Percentiles rank a stretch among this genome's conserved stretches.
These are phyloP conservation scores for Usnea hakonensis DNA, from an alignment of 495 filamentous ascomycete genomes.

Conservation along the genomic window DNA sequence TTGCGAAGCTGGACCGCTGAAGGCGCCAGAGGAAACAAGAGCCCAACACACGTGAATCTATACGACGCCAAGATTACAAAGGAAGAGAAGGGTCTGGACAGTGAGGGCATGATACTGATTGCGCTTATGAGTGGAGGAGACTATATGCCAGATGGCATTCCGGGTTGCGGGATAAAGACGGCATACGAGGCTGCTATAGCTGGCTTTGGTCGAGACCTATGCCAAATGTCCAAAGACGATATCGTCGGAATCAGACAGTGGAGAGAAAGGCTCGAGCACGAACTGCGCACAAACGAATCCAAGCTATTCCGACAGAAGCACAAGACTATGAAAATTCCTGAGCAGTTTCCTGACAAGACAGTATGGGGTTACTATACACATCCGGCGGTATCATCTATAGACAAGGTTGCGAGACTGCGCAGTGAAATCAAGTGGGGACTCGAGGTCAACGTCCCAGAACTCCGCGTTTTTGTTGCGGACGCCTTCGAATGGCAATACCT, in stretches of 20 bases:
- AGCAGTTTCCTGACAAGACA: slow-evolving; percentile 68
- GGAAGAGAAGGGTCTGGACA: slow-evolving; percentile 51
- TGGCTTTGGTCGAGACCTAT: slow-evolving; percentile 75
- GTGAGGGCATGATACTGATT: slow-evolving; percentile 87
- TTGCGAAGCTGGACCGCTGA: slow-evolving; percentile 81
- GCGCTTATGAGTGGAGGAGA: slow-evolving; percentile 96
- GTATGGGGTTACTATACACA: slow-evolving; percentile 80
- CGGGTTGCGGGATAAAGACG: slow-evolving; percentile 75
- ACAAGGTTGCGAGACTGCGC: slow-evolving; percentile 52
- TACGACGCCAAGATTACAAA: slow-evolving; percentile 55
- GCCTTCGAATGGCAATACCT: slow-evolving; percentile 80
- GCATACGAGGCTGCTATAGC: slow-evolving; percentile 87
- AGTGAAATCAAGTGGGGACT: slow-evolving; percentile 51
- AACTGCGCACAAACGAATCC: slow-evolving; percentile 77
- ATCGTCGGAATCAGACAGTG: slow-evolving; percentile 50
- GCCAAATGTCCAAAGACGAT: slow-evolving; percentile 39
- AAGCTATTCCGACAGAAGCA: slow-evolving; percentile 72
- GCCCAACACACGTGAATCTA: slow-evolving; percentile 78
- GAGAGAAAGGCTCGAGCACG: slow-evolving; percentile 65
- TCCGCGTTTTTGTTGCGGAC: slow-evolving; percentile 66
- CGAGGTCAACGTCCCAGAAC: slow-evolving; percentile 55
- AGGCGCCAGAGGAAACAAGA: slow-evolving; percentile 48
- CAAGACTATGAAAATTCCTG: slow-evolving; percentile 64
- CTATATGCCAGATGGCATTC: slow-evolving; percentile 84
- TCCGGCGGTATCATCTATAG: slow-evolving; percentile 63